Conservation (phyloP, 2,329 filamentous ascomycete species). For the Phoma herbarum region DNA sequence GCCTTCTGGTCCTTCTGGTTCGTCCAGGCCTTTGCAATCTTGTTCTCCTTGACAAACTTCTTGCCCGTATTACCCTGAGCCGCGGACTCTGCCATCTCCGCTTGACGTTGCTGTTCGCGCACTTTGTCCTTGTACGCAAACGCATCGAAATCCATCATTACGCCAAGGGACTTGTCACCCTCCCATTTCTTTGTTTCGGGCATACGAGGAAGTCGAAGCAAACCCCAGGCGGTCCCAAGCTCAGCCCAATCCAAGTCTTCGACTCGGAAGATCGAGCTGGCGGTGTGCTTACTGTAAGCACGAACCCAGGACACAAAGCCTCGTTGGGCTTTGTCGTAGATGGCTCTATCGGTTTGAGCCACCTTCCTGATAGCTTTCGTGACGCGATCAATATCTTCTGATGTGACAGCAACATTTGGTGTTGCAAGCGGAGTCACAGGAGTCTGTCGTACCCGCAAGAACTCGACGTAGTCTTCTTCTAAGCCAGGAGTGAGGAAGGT, state of each 20-base stretch:
- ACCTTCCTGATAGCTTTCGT: slow-evolving; percentile 69
- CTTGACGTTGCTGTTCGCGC: slow-evolving; percentile 54
- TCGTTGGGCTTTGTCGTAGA: slow-evolving; percentile 88
- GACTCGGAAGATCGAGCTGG: slow-evolving; percentile 87
- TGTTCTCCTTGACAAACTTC: slow-evolving; percentile 37
- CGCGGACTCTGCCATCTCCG: slow-evolving; percentile 42
- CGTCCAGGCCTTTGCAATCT: slow-evolving; percentile 46
- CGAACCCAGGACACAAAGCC: slow-evolving; percentile 95
- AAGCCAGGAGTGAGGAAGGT: slow-evolving; percentile 83
- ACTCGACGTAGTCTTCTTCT: slow-evolving; percentile 90
- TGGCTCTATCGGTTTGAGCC: slow-evolving; percentile 67
- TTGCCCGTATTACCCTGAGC: slow-evolving; percentile 35
- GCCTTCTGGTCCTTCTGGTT: slow-evolving; percentile 49
- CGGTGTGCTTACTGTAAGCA: slow-evolving; percentile 89
- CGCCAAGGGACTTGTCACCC: slow-evolving; percentile 54
- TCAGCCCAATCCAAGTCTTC: slow-evolving; percentile 85
- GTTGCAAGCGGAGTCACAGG: slow-evolving; percentile 73
- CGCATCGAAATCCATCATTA: slow-evolving; percentile 52
- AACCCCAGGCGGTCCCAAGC: slow-evolving; percentile 82
- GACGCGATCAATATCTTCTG: slow-evolving; percentile 66
- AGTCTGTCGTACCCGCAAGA: slow-evolving; percentile 86
- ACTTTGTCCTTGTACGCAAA: slow-evolving; percentile 57
- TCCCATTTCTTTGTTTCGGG: slow-evolving; percentile 71
- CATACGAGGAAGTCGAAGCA: slow-evolving; percentile 91
- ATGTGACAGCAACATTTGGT: slow-evolving; percentile 65